These are phyloP conservation scores for Rubia balearica DNA, from an alignment of 305 asterid species.

Conservation along the genomic window DNA sequence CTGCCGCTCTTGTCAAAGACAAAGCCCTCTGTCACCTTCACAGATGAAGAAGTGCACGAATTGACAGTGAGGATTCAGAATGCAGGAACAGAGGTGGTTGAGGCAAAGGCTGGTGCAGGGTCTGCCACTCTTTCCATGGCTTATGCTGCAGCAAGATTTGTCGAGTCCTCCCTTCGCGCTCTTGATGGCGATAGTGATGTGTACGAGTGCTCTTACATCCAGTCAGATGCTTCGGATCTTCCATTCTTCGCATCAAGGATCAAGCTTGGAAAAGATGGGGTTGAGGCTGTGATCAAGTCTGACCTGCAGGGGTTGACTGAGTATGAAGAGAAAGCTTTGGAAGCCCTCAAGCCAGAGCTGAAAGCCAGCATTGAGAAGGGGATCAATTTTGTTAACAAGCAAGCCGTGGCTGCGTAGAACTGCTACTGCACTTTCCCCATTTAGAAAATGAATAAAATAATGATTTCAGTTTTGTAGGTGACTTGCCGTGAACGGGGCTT, in stretches of 20 bases:
- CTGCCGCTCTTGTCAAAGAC: slow-evolving; percentile 34
- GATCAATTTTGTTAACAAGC: slow-evolving; percentile 51
- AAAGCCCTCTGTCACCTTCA: slow-evolving; percentile 27
- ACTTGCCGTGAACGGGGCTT: slow-evolving; percentile 14
- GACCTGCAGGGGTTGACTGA: slow-evolving; percentile 68
- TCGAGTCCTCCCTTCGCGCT: slow-evolving; percentile 44
- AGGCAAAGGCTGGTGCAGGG: slow-evolving; percentile 50
- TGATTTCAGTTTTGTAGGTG: slow-evolving; percentile 55
- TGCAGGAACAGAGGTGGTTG: slow-evolving; percentile 47
- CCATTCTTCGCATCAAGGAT: slow-evolving; percentile 85
- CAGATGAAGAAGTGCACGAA: slow-evolving; percentile 31
- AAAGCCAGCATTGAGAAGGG: slow-evolving; percentile 87
- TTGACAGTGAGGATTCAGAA: slow-evolving; percentile 39
- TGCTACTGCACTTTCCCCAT: slow-evolving; percentile 15
- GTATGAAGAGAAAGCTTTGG: slow-evolving; percentile 68
- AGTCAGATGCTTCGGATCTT: slow-evolving; percentile 63
- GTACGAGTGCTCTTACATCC: slow-evolving; percentile 61
- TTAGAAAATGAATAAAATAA: slow-evolving; percentile 25
- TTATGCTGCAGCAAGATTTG: slow-evolving; percentile 30
- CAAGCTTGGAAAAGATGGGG: slow-evolving; percentile 72
- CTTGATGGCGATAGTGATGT: slow-evolving; percentile 85
- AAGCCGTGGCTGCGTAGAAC: slow-evolving; percentile 53
- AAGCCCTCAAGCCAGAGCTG: slow-evolving; percentile 68
- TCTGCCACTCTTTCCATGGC: slow-evolving; percentile 49
- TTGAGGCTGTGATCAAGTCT: slow-evolving; percentile 56